A percentile compares a stretch with the other conserved stretches of the same genome.
These are phyloP conservation scores for Colletotrichum australisinense DNA, from an alignment of 2,329 filamentous ascomycete genomes.

Conservation along the genomic window DNA sequence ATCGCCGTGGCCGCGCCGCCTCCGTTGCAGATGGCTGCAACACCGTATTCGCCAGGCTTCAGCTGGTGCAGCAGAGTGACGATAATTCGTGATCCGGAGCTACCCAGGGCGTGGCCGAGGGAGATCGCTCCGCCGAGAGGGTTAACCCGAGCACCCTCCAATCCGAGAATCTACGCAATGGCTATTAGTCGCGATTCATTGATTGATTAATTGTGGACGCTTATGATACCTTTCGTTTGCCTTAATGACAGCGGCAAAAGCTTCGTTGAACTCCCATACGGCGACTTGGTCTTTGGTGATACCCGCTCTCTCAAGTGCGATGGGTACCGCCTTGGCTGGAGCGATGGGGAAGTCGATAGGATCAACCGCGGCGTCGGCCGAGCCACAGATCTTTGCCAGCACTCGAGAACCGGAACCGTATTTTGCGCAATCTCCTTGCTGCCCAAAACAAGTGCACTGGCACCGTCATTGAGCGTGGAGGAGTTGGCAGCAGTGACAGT, in stretches of 20 bases:
- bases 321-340: slow-evolving; percentile 89
- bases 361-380: slow-evolving; percentile 90
- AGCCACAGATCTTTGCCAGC: slow-evolving; percentile 86
- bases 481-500: slow-evolving; percentile 96
- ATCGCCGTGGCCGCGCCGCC: slow-evolving; percentile 92
- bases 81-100: slow-evolving; percentile 91
- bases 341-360: slow-evolving; percentile 95
- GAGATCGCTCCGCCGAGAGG: slow-evolving; percentile 92
- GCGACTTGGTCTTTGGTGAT: slow-evolving; percentile 93
- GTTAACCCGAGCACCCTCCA: slow-evolving; percentile 85
- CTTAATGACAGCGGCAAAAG: slow-evolving; percentile 94
- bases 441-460: slow-evolving; percentile 87
- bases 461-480: slow-evolving; percentile 94
- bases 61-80: slow-evolving; percentile 92
- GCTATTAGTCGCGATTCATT: slow-evolving; percentile 25
- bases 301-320: slow-evolving; percentile 88
- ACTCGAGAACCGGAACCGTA: slow-evolving; percentile 84
- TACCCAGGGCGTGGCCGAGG: slow-evolving; percentile 90
- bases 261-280: slow-evolving; percentile 98
- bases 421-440: slow-evolving; percentile 84
- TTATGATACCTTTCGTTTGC: slow-evolving; percentile 80
- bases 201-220: neutral
- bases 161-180: slow-evolving; percentile 74
- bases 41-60: slow-evolving; percentile 91
- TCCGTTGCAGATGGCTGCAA: slow-evolving; percentile 96